Evolutionary conservation across 176 grass and related monocot species (phyloP).

Genomic region (Oryza rufipogon): DNA sequence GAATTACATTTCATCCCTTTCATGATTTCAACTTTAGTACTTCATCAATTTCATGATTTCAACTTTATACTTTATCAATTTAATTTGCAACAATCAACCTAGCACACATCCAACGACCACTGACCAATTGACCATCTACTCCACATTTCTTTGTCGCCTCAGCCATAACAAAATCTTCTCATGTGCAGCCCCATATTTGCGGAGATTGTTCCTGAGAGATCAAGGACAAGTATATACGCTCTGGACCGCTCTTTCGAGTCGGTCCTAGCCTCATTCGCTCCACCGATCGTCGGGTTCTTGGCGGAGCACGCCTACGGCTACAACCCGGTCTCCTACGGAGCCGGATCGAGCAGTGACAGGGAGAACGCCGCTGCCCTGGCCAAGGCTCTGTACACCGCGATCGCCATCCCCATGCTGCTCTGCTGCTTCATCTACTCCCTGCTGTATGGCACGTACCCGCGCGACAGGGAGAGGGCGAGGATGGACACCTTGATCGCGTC

Average conservation of each 20-base stretch:
- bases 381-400: conserved; percentile 77
- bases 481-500: conserved; percentile 66
- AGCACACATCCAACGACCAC: not conserved
- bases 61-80: not conserved
- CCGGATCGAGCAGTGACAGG: conserved; percentile 34
- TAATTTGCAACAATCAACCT: not conserved
- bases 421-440: conserved; percentile 88
- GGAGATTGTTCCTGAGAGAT: conserved; percentile 89
- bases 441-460: conserved; percentile 68
- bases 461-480: conserved; percentile 80
- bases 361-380: conserved; percentile 72
- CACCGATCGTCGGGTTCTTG: conserved; percentile 70
- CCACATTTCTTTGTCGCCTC: not conserved
- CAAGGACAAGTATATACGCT: conserved; percentile 85
- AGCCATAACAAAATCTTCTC: conserved; percentile 2
- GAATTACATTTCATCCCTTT: not conserved
- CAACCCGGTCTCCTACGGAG: conserved; percentile 47
- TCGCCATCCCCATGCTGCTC: conserved; percentile 75
- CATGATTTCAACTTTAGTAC: not conserved
- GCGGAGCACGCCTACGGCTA: conserved; percentile 75
- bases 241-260: conserved; percentile 88
- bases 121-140: not conserved
- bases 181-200: conserved; percentile 87
- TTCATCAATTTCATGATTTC: not conserved
- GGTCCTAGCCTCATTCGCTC: conserved; percentile 76